These are phyloP conservation scores for Bruguiera gymnorhiza DNA, from an alignment of 345 rosid genomes.

Conservation along the genomic window DNA sequence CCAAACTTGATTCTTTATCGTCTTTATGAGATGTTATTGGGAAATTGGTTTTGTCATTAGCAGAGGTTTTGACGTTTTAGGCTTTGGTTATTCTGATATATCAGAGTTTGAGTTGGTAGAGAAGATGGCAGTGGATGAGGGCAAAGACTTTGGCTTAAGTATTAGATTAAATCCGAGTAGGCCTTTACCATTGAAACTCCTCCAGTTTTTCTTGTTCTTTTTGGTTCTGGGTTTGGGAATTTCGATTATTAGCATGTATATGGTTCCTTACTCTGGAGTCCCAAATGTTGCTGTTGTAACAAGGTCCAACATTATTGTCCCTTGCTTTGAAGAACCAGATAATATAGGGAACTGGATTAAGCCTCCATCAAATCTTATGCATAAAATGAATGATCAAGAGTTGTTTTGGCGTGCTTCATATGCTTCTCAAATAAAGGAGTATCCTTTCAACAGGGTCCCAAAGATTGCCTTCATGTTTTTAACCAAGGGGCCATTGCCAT, in stretches of 20 bases:
- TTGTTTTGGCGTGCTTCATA: conserved; percentile 86
- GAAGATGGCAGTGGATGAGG: conserved; percentile 18
- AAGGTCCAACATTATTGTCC: conserved; percentile 17
- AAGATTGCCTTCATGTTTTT: neutral
- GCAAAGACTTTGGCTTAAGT: conserved; percentile 14
- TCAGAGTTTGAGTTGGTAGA: neutral
- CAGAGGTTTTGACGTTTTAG: neutral
- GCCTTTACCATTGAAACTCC: conserved; percentile 28
- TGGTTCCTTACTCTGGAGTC: conserved; percentile 23
- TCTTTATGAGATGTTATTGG: neutral
- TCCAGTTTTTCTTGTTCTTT: conserved; percentile 28
- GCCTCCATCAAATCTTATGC: conserved; percentile 27
- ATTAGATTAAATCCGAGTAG: conserved; percentile 17
- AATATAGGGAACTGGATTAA: conserved; percentile 20
- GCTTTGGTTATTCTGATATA: neutral
- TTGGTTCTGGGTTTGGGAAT: conserved; percentile 34
- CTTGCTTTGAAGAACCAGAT: conserved; percentile 20
- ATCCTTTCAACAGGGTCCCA: conserved; percentile 52
- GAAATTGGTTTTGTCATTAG: neutral
- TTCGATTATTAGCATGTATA: conserved; percentile 29
- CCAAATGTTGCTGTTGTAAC: conserved; percentile 13
- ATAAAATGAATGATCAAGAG: conserved; percentile 50
- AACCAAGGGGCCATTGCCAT: neutral
- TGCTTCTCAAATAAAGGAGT: conserved; percentile 44
- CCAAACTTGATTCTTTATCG: neutral